Conservation (phyloP, 2,329 filamentous ascomycete genomes). For the Penicillium freii region DNA sequence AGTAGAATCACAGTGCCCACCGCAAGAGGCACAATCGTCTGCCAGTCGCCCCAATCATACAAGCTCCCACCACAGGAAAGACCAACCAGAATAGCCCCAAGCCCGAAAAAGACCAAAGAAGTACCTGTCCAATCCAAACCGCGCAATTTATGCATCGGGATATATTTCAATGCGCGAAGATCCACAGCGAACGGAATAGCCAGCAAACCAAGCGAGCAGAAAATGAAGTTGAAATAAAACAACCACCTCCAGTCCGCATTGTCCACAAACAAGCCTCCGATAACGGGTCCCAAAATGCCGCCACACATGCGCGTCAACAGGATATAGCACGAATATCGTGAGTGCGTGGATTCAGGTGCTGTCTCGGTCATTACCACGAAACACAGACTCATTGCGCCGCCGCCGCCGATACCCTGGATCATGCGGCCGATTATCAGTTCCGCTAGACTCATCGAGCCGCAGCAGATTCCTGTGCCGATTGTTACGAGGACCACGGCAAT, state of each 20-base stretch:
- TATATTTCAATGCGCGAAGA: constrained; percentile 24
- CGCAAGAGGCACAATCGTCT: constrained; percentile 42
- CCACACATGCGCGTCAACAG: constrained; percentile 34
- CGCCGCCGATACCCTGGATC: constrained; percentile 49
- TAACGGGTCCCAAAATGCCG: constrained; percentile 27
- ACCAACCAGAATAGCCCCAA: constrained; percentile 42
- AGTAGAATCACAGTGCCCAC: constrained; percentile 34
- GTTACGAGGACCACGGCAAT: constrained; percentile 47
- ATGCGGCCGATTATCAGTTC: constrained; percentile 45
- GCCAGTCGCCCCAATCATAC: constrained; percentile 41
- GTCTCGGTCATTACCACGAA: constrained; percentile 46
- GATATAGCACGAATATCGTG: constrained; percentile 35
- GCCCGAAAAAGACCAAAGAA: constrained; percentile 39
- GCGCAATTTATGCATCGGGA: constrained; percentile 22
- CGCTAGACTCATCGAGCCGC: constrained; percentile 36
- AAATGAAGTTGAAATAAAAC: constrained; percentile 36
- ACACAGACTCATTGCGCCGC: constrained; percentile 45
- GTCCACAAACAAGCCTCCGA: constrained; percentile 30
- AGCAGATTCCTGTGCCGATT: constrained; percentile 47
- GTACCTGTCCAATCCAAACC: constrained; percentile 46
- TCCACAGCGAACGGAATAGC: constrained; percentile 34
- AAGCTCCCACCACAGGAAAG: constrained; percentile 45
- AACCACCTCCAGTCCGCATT: constrained; percentile 27
- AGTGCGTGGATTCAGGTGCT: constrained; percentile 34
- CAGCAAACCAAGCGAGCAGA: constrained; percentile 31